Base-by-base conservation (phyloP, 768 basidiomycete species). In the Calocybe gangraenosa region DNA sequence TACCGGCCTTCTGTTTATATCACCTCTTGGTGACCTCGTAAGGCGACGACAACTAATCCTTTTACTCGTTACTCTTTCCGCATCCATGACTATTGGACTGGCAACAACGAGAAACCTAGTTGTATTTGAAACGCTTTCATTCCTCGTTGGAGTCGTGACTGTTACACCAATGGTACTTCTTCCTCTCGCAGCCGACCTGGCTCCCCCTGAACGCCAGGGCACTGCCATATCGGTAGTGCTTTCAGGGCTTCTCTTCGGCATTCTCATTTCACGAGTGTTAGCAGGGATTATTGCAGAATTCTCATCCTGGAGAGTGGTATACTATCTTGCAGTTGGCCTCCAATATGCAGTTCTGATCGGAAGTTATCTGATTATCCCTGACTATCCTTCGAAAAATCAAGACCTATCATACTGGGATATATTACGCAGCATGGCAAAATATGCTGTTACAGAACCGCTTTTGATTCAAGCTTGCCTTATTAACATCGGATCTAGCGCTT, bases 21-120 rank as follows among this genome's bases (percentile, higher is more conserved):
- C 85, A 1, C 90, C 92, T 1, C 69, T 90, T 0, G 90, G 92
- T 7, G 91, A 94, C 60, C 74, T 92, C 20, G 76, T 90, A 20
- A 81, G 84, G 18, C 68, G 92, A 30, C 71, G 91, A 13, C 81
- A 78, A 32, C 70, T 94, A 0, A 71, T 85, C 20, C 67, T 93
- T 15, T 45, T 70, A n/a, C 63, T 89, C 11, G 66, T 84, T 31
- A 51, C 74, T 2, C 28, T 75, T 20, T 78, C 82, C 0, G 71
- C 74, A 0, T 55, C 71, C 2, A 68, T 94, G 6, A 79, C 84
- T 0, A 79, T 92, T 43, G 89, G 83, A 0, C 72, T 91, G 1
- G 74, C 84, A 0, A 51, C 87, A 14, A 85, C 86, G 0, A 62
- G 59, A 2, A 75, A 65, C 42, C 65, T 88, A 3, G 64, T 60